Evolutionary conservation across 2,329 filamentous ascomycete species (phyloP).

Genomic region (Fusarium longipes): DNA sequence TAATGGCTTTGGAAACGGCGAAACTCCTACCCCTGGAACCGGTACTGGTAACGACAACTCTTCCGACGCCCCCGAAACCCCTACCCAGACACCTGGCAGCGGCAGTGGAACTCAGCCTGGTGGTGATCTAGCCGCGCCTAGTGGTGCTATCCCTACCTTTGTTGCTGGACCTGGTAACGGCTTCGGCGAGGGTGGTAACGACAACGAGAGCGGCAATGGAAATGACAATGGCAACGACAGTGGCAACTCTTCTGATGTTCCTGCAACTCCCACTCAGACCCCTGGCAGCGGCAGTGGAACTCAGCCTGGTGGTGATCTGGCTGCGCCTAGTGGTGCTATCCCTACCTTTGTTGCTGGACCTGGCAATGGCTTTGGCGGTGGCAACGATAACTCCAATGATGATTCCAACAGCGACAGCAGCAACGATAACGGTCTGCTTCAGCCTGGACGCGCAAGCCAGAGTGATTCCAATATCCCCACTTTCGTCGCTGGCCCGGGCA

Average conservation of each 20-base stretch:
- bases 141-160: conserved; percentile 11
- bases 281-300: conserved; percentile 7
- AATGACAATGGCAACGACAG: neutral
- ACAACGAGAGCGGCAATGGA: neutral
- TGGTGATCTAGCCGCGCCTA: conserved; percentile 1
- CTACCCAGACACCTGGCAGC: conserved; percentile 15
- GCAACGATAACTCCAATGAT: neutral
- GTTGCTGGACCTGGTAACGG: conserved; percentile 21
- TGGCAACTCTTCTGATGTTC: neutral
- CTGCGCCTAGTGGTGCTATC: conserved; percentile 4
- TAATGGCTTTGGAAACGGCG: conserved; percentile 13
- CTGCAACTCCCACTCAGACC: neutral
- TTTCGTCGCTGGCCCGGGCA: conserved; percentile 28
- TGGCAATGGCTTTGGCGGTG: conserved; percentile 18
- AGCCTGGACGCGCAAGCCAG: conserved; percentile 4
- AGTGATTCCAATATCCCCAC: conserved; percentile 19
- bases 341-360: conserved; percentile 22
- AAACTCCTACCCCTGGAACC: neutral
- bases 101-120: neutral
- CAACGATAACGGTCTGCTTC: neutral
- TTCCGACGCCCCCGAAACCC: conserved; percentile 1
- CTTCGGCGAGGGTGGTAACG: conserved; percentile 7
- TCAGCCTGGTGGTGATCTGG: neutral
- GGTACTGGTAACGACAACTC: conserved; percentile 10
- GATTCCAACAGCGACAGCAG: neutral